Percentiles rank a stretch among this genome's conserved stretches.
phyloP scores from a whole-genome alignment of 73 alveolate species.

The Paramecium primaurelia region DNA sequence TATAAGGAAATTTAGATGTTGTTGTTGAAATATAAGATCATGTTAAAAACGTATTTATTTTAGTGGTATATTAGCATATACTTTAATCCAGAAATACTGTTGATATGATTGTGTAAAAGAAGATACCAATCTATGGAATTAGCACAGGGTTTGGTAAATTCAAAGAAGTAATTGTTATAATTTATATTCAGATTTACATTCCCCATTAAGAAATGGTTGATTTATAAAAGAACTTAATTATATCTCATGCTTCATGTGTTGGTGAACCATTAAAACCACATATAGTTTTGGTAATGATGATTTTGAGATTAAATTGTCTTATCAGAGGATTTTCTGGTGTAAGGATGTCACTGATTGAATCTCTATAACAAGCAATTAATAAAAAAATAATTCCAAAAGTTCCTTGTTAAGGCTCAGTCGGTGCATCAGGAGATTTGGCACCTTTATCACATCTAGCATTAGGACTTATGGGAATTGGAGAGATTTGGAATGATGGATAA shows the following conservation, averaged over 20 bases:
- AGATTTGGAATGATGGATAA: conserved; percentile 55
- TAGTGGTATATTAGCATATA: neutral
- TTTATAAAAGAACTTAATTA: conserved; percentile 64
- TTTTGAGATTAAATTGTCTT: conserved; percentile 63
- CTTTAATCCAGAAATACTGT: conserved; percentile 5
- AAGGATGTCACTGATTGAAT: neutral
- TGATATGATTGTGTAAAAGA: conserved; percentile 1
- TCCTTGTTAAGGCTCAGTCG: conserved; percentile 73
- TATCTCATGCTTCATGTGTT: conserved; percentile 71
- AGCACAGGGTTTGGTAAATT: conserved; percentile 75
- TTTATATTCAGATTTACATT: conserved; percentile 35
- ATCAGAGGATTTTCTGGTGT: conserved; percentile 72
- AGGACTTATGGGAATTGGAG: conserved; percentile 70
- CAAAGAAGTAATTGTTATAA: neutral
- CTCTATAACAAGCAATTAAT: conserved; percentile 58
- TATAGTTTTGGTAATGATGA: conserved; percentile 45
- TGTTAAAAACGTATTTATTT: neutral
- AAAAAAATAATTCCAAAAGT: conserved; percentile 61
- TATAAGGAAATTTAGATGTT: neutral
- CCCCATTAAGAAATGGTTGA: conserved; percentile 58
- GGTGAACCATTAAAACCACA: conserved; percentile 59
- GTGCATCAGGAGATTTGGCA: conserved; percentile 75
- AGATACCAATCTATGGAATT: conserved; percentile 59
- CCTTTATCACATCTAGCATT: conserved; percentile 67
- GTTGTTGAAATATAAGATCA: neutral